Conservation (phyloP, 106 monocot genomes). For the Narthecium ossifragum region DNA sequence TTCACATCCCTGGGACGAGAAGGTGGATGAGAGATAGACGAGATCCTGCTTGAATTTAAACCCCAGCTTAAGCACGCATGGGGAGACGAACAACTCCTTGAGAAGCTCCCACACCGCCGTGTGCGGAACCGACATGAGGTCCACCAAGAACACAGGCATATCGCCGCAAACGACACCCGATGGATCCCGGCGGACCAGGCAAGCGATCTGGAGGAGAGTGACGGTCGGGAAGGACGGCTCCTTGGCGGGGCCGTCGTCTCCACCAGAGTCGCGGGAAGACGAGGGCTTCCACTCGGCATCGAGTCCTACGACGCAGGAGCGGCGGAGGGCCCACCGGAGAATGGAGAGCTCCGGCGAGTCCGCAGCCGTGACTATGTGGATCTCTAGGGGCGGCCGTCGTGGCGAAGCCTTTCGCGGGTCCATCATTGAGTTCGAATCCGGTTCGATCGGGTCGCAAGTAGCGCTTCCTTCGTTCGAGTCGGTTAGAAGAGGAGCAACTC, state of each 20-base stretch:
- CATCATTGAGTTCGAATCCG: too few species aligned
- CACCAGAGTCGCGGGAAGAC: neutral
- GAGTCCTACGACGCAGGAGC: slow-evolving; percentile 54
- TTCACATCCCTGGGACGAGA: slow-evolving; percentile 39
- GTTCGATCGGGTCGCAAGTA: too few species aligned
- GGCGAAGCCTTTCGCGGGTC: too few species aligned
- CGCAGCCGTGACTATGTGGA: slow-evolving; percentile 43
- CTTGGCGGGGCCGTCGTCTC: neutral
- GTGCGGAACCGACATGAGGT: slow-evolving; percentile 56
- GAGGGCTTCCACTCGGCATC: slow-evolving; percentile 94
- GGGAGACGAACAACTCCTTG: slow-evolving; percentile 57
- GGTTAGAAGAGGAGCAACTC: too few species aligned
- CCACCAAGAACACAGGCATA: slow-evolving; percentile 66
- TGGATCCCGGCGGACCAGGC: slow-evolving; percentile 13
- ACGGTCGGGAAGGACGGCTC: slow-evolving; percentile 51
- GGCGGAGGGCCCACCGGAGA: slow-evolving; percentile 38
- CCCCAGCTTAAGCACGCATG: slow-evolving; percentile 67
- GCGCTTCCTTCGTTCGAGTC: too few species aligned
- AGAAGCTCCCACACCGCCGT: slow-evolving; percentile 40
- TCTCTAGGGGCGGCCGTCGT: slow-evolving; percentile 15
- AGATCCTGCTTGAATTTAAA: slow-evolving; percentile 96
- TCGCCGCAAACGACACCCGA: neutral
- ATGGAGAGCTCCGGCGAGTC: slow-evolving; percentile 49
- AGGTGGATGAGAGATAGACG: slow-evolving; percentile 71
- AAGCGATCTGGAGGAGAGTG: slow-evolving; percentile 88